Conservation (phyloP, 2,329 filamentous ascomycete genomes). For the Penicillium hesseltinei region DNA sequence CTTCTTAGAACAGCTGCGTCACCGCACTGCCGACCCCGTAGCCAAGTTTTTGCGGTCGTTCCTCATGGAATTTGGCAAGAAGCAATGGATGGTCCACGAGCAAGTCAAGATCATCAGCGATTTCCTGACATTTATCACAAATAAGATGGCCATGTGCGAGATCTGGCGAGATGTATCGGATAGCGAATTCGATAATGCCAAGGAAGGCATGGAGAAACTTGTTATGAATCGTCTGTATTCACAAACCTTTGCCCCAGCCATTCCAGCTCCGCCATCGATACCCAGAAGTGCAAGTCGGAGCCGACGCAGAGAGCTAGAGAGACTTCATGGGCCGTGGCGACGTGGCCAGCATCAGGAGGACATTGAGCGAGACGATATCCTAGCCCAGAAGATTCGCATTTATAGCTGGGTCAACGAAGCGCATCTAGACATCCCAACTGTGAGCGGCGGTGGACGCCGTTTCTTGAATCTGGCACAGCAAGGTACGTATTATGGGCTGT, state of each 20-base stretch:
- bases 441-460: slow-evolving; percentile 80
- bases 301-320: slow-evolving; percentile 66
- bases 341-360: slow-evolving; percentile 97
- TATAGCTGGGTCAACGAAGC: slow-evolving; percentile 93
- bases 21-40: slow-evolving; percentile 96
- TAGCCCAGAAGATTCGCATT: slow-evolving; percentile 94
- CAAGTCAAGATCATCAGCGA: slow-evolving; percentile 99
- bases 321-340: slow-evolving; percentile 73
- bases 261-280: slow-evolving; percentile 73
- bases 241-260: slow-evolving; percentile 94
- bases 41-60: slow-evolving; percentile 95
- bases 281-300: slow-evolving; percentile 59
- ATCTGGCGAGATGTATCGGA: slow-evolving; percentile 96
- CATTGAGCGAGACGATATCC: slow-evolving; percentile 91
- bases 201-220: slow-evolving; percentile 98
- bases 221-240: slow-evolving; percentile 97
- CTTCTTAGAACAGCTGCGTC: slow-evolving; percentile 91
- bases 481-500: slow-evolving; percentile 48
- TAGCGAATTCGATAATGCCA: slow-evolving; percentile 95
- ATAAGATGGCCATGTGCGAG: slow-evolving; percentile 97
- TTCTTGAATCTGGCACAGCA: slow-evolving; percentile 89
- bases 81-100: slow-evolving; percentile 99
- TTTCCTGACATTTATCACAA: slow-evolving; percentile 92
- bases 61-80: slow-evolving; percentile 88
- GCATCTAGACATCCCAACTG: slow-evolving; percentile 84